A percentile compares a stretch with the other conserved stretches of the same genome.
Evolutionary conservation across 108 stramenopile species (phyloP).

Genomic region (Schizochytrium sp.): DNA sequence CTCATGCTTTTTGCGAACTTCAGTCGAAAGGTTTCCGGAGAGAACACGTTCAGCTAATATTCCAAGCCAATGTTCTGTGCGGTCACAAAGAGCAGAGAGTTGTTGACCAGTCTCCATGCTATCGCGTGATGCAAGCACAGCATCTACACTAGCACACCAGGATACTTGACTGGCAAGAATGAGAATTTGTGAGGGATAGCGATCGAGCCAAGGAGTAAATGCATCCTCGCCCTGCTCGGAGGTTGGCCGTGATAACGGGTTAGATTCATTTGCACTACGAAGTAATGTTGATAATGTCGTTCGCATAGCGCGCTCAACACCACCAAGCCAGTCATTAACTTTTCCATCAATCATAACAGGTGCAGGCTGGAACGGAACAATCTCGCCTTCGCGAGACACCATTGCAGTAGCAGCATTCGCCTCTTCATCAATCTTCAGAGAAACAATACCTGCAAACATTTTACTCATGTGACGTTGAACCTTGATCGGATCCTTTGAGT

Average conservation of each 20-base stretch:
- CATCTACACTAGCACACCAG: slow-evolving; percentile 90
- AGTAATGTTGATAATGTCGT: slow-evolving; percentile 88
- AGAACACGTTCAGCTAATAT: slow-evolving; percentile 92
- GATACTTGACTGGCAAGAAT: slow-evolving; percentile 90
- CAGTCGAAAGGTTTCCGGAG: slow-evolving; percentile 81
- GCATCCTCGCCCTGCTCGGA: slow-evolving; percentile 78
- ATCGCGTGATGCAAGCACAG: slow-evolving; percentile 73
- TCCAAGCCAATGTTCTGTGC: slow-evolving; percentile 78
- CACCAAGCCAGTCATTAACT: slow-evolving; percentile 92
- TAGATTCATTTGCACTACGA: slow-evolving; percentile 78
- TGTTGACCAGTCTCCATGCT: slow-evolving; percentile 66
- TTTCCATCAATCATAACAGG: slow-evolving; percentile 81
- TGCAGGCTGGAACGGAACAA: slow-evolving; percentile 81
- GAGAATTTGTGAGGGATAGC: slow-evolving; percentile 94
- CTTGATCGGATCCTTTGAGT: slow-evolving; percentile 89
- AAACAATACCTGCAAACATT: slow-evolving; percentile 95
- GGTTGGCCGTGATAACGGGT: not conserved
- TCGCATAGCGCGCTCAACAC: slow-evolving; percentile 90
- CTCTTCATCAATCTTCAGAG: not conserved
- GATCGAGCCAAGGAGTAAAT: slow-evolving; percentile 86
- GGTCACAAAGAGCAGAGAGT: slow-evolving; percentile 60
- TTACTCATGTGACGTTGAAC: slow-evolving; percentile 92
- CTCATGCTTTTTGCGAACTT: slow-evolving; percentile 93
- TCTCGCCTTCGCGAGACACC: slow-evolving; percentile 96
- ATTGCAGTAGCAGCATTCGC: slow-evolving; percentile 65